These are phyloP conservation scores for Russula compacta DNA, from an alignment of 768 basidiomycete species.

Conservation along the genomic window DNA sequence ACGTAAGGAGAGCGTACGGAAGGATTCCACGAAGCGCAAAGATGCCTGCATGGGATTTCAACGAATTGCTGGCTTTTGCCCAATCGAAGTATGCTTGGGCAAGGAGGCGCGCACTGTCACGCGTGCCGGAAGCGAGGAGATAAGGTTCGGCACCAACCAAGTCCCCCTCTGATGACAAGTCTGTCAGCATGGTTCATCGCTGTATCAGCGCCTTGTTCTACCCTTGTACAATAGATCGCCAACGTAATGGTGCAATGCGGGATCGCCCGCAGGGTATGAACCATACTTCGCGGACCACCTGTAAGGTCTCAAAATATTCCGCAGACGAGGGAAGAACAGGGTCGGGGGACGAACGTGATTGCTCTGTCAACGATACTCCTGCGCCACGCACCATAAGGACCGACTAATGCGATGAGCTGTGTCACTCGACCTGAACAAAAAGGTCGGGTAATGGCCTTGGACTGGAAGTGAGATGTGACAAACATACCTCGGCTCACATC, in stretches of 20 bases:
- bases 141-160: slow-evolving; percentile 74
- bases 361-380: slow-evolving; percentile 82
- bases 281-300: slow-evolving; percentile 85
- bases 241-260: slow-evolving; percentile 78
- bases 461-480: background rate
- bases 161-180: slow-evolving; percentile 47
- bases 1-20: slow-evolving; percentile 48
- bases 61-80: slow-evolving; percentile 38
- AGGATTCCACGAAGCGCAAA: slow-evolving; percentile 83
- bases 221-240: slow-evolving; percentile 86
- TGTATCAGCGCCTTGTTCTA: slow-evolving; percentile 22
- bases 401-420: slow-evolving; percentile 83
- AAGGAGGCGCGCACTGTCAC: slow-evolving; percentile 79
- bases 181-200: background rate
- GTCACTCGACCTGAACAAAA: slow-evolving; percentile 62
- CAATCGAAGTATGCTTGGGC: slow-evolving; percentile 85
- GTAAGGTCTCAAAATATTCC: slow-evolving; percentile 15
- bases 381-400: slow-evolving; percentile 74
- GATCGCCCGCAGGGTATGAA: slow-evolving; percentile 79
- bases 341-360: slow-evolving; percentile 55
- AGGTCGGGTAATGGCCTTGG: background rate
- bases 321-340: slow-evolving; percentile 1
- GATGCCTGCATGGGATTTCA: slow-evolving; percentile 36
- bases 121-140: slow-evolving; percentile 76
- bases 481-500: slow-evolving; percentile 72